Conservation (phyloP, 1,284 basidiomycete genomes). For the Microbotryum scabiosae region DNA sequence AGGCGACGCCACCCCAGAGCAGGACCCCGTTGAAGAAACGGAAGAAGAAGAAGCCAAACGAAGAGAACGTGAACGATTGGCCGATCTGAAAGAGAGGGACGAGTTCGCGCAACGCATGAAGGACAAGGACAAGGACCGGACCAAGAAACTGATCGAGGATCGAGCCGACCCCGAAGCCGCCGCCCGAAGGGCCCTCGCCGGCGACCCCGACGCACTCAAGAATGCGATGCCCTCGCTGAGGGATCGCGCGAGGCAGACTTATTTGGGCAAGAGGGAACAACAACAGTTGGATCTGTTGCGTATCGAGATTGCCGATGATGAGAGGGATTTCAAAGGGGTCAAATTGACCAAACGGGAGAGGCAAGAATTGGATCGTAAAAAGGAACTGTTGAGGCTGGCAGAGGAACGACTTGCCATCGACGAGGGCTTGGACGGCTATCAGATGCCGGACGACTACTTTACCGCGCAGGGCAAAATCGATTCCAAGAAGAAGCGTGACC, state of each 20-base stretch:
- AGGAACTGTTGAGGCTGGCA: conserved; percentile 80
- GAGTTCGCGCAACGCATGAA: conserved; percentile 84
- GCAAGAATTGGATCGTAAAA: conserved; percentile 78
- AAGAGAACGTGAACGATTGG: conserved; percentile 62
- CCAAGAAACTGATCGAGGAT: conserved; percentile 88
- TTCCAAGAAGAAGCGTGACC: conserved; percentile 89
- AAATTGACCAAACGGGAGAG: conserved; percentile 76
- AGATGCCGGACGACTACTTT: conserved; percentile 86
- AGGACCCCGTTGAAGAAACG: no score
- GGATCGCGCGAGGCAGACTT: conserved; percentile 80
- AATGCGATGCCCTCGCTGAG: conserved; percentile 70
- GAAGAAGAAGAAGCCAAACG: conserved; percentile 61
- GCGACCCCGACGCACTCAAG: conserved; percentile 68
- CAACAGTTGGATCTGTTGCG: conserved; percentile 92
- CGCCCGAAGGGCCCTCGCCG: conserved; percentile 68
- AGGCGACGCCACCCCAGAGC: no score
- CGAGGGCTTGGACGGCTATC: conserved; percentile 88
- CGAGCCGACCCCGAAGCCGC: conserved; percentile 72
- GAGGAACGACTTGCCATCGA: conserved; percentile 90
- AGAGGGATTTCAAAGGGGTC: conserved; percentile 77
- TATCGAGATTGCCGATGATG: conserved; percentile 86
- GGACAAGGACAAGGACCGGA: conserved; percentile 71
- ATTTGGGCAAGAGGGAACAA: conserved; percentile 87
- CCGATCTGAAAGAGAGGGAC: conserved; percentile 79
- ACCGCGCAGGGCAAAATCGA: conserved; percentile 99